Evolutionary conservation across 345 rosid species (phyloP), one percentile per base, ranked within the genome.

Genomic region (Eucalyptus victrix): DNA sequence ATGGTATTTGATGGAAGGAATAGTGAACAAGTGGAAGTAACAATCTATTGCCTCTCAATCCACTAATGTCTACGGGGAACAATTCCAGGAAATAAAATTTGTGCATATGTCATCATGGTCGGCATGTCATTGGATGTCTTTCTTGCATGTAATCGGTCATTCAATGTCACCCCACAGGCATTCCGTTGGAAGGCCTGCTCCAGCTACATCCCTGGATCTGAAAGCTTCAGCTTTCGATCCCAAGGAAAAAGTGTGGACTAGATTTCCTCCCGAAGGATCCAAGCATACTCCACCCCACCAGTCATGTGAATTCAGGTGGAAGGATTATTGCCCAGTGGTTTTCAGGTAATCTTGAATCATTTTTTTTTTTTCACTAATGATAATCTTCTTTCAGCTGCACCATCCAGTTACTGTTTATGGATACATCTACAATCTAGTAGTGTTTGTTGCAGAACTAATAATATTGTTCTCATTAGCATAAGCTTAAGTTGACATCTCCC

Each of bases 211-310:
- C 56, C 96, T 97, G 87, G 99, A 98, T 93, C 89, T 98, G 87
- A 98, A 95, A 93, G 87, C 99, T 88, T 96, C 99, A 1, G 98
- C 96, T 86, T 98, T 98, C 53, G 99, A 98, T 92, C 99, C 99
- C 12, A 96, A 87, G 92, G 99, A 98, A 87, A 97, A 98, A 92
- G 95, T 98, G 49, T 98, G 99, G 99, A 98, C 99, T 12, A 96
- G 93, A 83, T 98, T 98, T 90, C 99, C 99, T 14, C 91, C 99
- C 8, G 99, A 94, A 92, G 99, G 99, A 86, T 95, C 99, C 54
- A 98, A 98, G 88, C 92, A 97, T 90, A 98, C 99, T 88, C 99
- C 99, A 54, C 99, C 99, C 80, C 99, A 98, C 91, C 97, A 93
- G 91, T 98, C 99, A 58, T 91, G 92, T 58, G 99, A 98, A 88